phyloP scores from a whole-genome alignment of 2,329 filamentous ascomycete species.

The Fusarium fujikuroi region DNA sequence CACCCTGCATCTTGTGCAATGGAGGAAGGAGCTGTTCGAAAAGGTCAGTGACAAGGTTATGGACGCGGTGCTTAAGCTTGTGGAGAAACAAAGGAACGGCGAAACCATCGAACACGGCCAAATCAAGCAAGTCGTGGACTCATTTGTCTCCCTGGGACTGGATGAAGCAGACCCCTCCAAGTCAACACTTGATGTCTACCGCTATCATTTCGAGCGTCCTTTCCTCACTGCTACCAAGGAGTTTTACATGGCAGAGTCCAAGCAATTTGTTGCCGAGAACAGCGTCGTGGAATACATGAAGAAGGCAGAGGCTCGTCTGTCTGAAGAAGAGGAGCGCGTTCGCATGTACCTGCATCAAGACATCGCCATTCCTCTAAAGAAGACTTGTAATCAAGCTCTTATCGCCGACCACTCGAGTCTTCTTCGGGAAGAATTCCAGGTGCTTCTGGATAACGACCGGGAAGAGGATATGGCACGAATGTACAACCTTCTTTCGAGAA shows the following conservation, averaged over 20 bases:
- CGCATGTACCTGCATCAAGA: conserved; percentile 91
- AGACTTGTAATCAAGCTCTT: conserved; percentile 86
- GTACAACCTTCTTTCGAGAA: conserved; percentile 90
- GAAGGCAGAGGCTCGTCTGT: conserved; percentile 89
- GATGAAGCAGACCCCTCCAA: conserved; percentile 94
- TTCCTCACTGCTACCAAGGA: conserved; percentile 85
- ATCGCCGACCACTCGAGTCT: conserved; percentile 88
- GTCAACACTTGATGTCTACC: conserved; percentile 94
- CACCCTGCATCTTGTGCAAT: conserved; percentile 93
- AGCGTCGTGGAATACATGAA: conserved; percentile 99
- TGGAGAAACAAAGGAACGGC: conserved; percentile 96
- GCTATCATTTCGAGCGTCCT: conserved; percentile 89
- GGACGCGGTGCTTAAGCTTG: conserved; percentile 91
- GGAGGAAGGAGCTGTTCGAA: conserved; percentile 91
- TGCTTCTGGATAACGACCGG: conserved; percentile 91
- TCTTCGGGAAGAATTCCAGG: conserved; percentile 95
- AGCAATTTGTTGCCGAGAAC: conserved; percentile 94
- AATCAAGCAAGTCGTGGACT: conserved; percentile 97
- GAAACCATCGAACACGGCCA: conserved; percentile 98
- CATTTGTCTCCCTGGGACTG: conserved; percentile 92
- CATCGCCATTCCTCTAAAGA: conserved; percentile 85
- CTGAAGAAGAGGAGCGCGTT: conserved; percentile 95
- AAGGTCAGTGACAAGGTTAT: conserved; percentile 89
- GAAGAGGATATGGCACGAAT: conserved; percentile 96
- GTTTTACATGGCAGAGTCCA: conserved; percentile 93